Base-by-base conservation (phyloP, 2,329 filamentous ascomycete genomes). In the Venturia nashicola region DNA sequence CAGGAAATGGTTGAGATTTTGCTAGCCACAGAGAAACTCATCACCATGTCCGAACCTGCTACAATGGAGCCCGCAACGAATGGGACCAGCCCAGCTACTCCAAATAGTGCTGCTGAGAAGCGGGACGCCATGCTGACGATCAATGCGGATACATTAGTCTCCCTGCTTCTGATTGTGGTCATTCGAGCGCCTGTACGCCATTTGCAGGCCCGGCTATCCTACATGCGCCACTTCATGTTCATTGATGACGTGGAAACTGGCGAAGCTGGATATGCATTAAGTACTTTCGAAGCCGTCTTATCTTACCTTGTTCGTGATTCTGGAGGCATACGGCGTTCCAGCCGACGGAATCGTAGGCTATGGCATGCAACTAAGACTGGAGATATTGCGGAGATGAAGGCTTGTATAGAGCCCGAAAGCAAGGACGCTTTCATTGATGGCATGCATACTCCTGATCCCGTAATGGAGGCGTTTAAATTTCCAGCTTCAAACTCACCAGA, bases 201-300 rank as follows among this genome's bases (percentile, higher is more conserved):
- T 74, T 79, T 99, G 9, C 90, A 96, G 70, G 91, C 94, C 3
- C 84, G 93, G 23, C 78, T 99, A 59, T 81, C 89, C n/a, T 99
- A 97, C 73, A 96, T 97, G 82, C 89, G 93, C 54, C 91, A 96
- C 71, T 99, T 97, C 72, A 94, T 97, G 68, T 99, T 96, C 75
- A 92, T 96, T 61, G 94, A 97, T 69, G 94, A 99, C 75, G 91
- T 99, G 9, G 94, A 99, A 68, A 95, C 86, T 66, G 94, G 94
- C 60, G 94, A 99, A 76, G 88, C 95, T 80, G 94, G 94, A 9
- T 99, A 99, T 74, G 92, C 93, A 0, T 76, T 99, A 61, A 97
- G 93, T 74, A 99, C 94, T 0, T 90, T 97, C 66, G 94, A 99
- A 74, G 94, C 91, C 7, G 94, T 99, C 0, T 76, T 99, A 42